phyloP scores from a whole-genome alignment of 169 alveolate genomes.

The Babesia sp. region DNA sequence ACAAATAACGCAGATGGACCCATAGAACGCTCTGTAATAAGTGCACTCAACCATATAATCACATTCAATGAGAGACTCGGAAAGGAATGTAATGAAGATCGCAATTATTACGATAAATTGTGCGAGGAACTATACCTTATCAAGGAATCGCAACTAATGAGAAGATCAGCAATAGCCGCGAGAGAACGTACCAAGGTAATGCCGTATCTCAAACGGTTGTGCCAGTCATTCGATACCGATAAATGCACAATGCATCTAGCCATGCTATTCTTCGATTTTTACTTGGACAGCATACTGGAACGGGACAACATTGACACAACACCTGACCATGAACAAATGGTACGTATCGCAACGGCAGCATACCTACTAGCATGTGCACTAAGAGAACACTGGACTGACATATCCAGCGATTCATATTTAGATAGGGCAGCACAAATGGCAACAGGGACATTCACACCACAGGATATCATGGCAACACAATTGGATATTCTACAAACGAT shows the following conservation, averaged over 20 bases:
- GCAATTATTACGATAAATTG: slow-evolving; percentile 36
- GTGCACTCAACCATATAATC: slow-evolving; percentile 19
- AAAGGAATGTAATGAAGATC: slow-evolving; percentile 32
- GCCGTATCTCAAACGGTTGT: slow-evolving; percentile 31
- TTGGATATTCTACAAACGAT: slow-evolving; percentile 58
- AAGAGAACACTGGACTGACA: slow-evolving; percentile 69
- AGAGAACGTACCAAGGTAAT: slow-evolving; percentile 34
- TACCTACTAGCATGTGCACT: slow-evolving; percentile 56
- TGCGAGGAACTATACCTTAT: slow-evolving; percentile 19
- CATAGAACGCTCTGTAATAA: neutral
- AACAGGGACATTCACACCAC: slow-evolving; percentile 41
- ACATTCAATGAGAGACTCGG: slow-evolving; percentile 39
- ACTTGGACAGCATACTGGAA: slow-evolving; percentile 8
- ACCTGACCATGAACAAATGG: slow-evolving; percentile 6
- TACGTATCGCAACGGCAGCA: slow-evolving; percentile 53
- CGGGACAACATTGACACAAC: neutral
- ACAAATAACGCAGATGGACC: neutral
- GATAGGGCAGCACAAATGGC: slow-evolving; percentile 42
- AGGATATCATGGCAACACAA: slow-evolving; percentile 53
- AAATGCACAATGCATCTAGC: slow-evolving; percentile 56
- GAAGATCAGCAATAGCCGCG: slow-evolving; percentile 7
- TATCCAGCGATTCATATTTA: slow-evolving; percentile 53
- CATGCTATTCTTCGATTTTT: slow-evolving; percentile 48
- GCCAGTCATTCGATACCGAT: slow-evolving; percentile 48
- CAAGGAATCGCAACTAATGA: slow-evolving; percentile 29